Evolutionary conservation across 164 flowering plant species (phyloP).

Genomic region (Vitis labrusca): DNA sequence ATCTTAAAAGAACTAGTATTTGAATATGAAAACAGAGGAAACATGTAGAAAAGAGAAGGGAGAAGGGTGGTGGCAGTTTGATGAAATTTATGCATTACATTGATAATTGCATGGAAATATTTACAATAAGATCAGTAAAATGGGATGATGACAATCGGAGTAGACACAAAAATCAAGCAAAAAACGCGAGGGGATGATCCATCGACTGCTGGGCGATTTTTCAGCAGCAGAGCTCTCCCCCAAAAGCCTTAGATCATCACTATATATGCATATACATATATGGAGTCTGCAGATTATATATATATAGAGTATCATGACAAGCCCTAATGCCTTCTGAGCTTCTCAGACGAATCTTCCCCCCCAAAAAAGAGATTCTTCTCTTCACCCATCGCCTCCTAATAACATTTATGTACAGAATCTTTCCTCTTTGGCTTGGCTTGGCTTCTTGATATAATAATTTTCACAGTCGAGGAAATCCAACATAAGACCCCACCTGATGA

Average conservation of each 20-base stretch:
- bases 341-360: conserved; percentile 2
- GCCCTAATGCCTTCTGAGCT: no score
- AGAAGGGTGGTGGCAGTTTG: background rate
- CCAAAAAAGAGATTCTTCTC: conserved; percentile 17
- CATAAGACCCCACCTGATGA: background rate
- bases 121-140: background rate
- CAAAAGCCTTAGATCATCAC: background rate
- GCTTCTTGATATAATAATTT: background rate
- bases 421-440: background rate
- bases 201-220: conserved; percentile 1
- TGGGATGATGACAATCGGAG: background rate
- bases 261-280: background rate
- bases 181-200: conserved; percentile 8
- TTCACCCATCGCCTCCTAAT: background rate
- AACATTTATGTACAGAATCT: conserved; percentile 8
- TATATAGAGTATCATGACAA: background rate
- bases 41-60: background rate
- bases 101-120: background rate
- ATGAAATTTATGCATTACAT: background rate
- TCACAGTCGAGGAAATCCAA: conserved; percentile 16
- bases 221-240: background rate
- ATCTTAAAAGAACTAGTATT: no score
- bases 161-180: conserved; percentile 1
- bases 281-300: background rate
- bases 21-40: no score